These are phyloP conservation scores for Acrocalymma vagum DNA, from an alignment of 2,329 filamentous ascomycete genomes.

Conservation along the genomic window DNA sequence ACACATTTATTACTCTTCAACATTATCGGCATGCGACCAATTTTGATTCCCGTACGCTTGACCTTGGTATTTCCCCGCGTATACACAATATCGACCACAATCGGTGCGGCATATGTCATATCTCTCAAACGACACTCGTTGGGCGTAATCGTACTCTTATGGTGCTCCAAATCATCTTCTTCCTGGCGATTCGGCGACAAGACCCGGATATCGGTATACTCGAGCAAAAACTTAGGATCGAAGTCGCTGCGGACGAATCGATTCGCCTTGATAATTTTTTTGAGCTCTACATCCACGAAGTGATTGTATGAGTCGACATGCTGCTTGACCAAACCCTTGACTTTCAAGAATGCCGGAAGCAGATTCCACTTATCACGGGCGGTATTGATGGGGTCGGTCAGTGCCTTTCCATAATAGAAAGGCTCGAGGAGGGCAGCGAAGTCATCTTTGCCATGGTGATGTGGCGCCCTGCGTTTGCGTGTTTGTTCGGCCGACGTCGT, in stretches of 20 bases:
- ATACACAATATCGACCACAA: constrained; percentile 91
- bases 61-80: constrained; percentile 81
- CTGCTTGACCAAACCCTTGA: constrained; percentile 96
- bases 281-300: constrained; percentile 95
- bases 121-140: constrained; percentile 97
- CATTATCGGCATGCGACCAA: constrained; percentile 96
- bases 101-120: constrained; percentile 97
- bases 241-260: constrained; percentile 89
- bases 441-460: constrained; percentile 51
- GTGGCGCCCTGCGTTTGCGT: constrained; percentile 36
- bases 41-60: constrained; percentile 75
- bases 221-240: constrained; percentile 90
- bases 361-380: constrained; percentile 95
- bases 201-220: constrained; percentile 89
- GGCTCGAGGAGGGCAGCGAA: constrained; percentile 73
- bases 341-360: constrained; percentile 95
- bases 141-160: constrained; percentile 73
- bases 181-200: constrained; percentile 82
- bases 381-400: constrained; percentile 75
- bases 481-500: constrained; percentile 32
- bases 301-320: constrained; percentile 99
- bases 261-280: constrained; percentile 95
- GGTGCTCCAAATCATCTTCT: constrained; percentile 66
- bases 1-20: constrained; percentile 94
- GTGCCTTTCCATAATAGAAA: constrained; percentile 73